These are phyloP conservation scores for Bonia amplexicaulis DNA, from an alignment of 176 grass and related monocot species.

Conservation along the genomic window DNA sequence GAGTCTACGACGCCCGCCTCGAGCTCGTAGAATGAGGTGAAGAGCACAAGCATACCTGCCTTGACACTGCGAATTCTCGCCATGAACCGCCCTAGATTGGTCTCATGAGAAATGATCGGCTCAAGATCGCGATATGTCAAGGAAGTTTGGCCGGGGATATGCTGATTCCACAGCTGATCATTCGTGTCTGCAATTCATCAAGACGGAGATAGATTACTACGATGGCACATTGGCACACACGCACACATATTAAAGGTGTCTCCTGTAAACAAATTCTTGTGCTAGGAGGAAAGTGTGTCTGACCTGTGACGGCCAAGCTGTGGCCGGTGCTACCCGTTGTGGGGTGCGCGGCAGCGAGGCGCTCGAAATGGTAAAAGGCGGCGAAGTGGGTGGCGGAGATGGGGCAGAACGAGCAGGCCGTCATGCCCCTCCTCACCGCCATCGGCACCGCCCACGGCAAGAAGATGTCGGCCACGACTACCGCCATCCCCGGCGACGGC, in stretches of 20 bases:
- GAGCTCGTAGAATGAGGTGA: constrained; percentile 52
- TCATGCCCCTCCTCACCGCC: not conserved
- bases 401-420: constrained; percentile 35
- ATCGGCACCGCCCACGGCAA: not conserved
- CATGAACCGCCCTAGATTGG: not conserved
- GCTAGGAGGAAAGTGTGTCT: too few species aligned
- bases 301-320: not conserved
- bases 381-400: constrained; percentile 32
- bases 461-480: constrained; percentile 30
- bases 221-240: too few species aligned
- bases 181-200: constrained; percentile 19
- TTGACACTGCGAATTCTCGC: not conserved
- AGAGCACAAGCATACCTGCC: constrained; percentile 42
- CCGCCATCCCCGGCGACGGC: not conserved
- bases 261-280: too few species aligned
- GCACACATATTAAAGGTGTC: not conserved
- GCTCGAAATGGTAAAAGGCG: constrained; percentile 18
- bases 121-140: constrained; percentile 16
- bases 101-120: not conserved
- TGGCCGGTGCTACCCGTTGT: not conserved
- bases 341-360: not conserved
- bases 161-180: constrained; percentile 35
- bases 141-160: constrained; percentile 15
- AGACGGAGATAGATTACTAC: not conserved
- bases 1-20: constrained; percentile 24